Evolutionary conservation across 2,329 filamentous ascomycete genomes (phyloP), one percentile per base, ranked within the genome.

Genomic region (Clarireedia hainanense): DNA sequence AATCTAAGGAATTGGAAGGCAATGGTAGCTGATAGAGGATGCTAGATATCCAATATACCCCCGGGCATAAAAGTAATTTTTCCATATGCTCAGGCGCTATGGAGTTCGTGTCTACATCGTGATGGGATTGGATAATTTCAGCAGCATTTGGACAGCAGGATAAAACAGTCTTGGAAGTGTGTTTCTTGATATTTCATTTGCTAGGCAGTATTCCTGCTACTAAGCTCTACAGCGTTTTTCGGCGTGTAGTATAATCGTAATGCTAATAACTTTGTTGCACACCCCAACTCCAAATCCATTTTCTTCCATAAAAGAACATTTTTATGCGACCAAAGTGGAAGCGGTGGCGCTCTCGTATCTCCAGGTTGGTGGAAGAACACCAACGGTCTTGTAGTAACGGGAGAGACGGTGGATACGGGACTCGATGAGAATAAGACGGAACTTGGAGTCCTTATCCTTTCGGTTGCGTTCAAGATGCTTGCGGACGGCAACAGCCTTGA

Each of bases 391-490:
- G 89, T 97, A 99, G 88, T 97, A 97, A 70, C 94, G 88, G 74
- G 91, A 94, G 69, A 99, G 88, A 81, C 94, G 92, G 88, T 99
- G 94, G 79, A 99, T 97, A 80, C 95, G 90, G 75, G 94, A 97
- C 85, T 99, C 94, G 80, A 99, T 95, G 70, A 99, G 88, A 92
- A 99, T 99, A 67, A 99, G 89, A 75, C 94, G 92, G 89, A 99
- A 99, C 85, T 99, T 99, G 83, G 87, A 89, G 84, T 99, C 94
- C 84, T 91, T 95, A 85, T 99, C 94, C 86, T 99, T 99, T 80
- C 94, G 92, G 88, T 99, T 99, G 80, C 90, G 90, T 86, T 96
- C 91, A 69, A 99, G 90, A 81, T 99, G 95, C 89, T 99, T 99
- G 81, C 94, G 92, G 81, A 99, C 94, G 74, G 91, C 88, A 70